A percentile compares a stretch with the other conserved stretches of the same genome.
Conservation (phyloP, 2,329 filamentous ascomycete species). For the Xylaria sp. region DNA sequence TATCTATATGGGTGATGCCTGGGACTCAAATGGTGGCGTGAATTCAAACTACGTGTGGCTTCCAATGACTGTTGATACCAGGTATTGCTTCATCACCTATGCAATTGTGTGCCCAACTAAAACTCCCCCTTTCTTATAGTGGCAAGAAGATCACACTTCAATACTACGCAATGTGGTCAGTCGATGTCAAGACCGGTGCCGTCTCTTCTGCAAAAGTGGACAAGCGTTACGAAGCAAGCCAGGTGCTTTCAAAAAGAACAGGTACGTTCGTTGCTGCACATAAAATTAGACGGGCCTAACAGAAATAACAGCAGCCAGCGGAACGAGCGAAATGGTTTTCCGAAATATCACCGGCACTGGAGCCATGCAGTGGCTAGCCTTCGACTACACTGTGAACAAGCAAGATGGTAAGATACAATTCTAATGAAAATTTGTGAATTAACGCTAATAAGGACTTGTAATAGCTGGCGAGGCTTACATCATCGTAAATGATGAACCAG, state of each 20-base stretch:
- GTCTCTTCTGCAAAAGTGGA: slow-evolving; percentile 46
- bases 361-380: slow-evolving; percentile 51
- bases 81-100: slow-evolving; percentile 36
- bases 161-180: slow-evolving; percentile 55
- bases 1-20: slow-evolving; percentile 54
- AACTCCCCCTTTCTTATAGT: neutral
- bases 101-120: too few relatives aligned
- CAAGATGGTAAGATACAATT: slow-evolving; percentile 41
- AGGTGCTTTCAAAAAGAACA: slow-evolving; percentile 45
- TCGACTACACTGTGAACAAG: slow-evolving; percentile 52
- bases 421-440: neutral
- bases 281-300: slow-evolving; percentile 9
- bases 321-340: slow-evolving; percentile 49
- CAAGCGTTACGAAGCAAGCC: slow-evolving; percentile 53
- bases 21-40: slow-evolving; percentile 51
- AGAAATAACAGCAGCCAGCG: slow-evolving; percentile 36
- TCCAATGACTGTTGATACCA: slow-evolving; percentile 51
- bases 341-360: slow-evolving; percentile 53
- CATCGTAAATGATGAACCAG: slow-evolving; percentile 50
- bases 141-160: slow-evolving; percentile 43
- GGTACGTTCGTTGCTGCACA: neutral
- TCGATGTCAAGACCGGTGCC: slow-evolving; percentile 53
- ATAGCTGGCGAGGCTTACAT: slow-evolving; percentile 52
- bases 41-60: slow-evolving; percentile 55
- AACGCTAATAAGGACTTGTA: slow-evolving; percentile 6